These are phyloP conservation scores for Trypanosoma cruzi DNA, from an alignment of 208 protist genomes.

Conservation along the genomic window DNA sequence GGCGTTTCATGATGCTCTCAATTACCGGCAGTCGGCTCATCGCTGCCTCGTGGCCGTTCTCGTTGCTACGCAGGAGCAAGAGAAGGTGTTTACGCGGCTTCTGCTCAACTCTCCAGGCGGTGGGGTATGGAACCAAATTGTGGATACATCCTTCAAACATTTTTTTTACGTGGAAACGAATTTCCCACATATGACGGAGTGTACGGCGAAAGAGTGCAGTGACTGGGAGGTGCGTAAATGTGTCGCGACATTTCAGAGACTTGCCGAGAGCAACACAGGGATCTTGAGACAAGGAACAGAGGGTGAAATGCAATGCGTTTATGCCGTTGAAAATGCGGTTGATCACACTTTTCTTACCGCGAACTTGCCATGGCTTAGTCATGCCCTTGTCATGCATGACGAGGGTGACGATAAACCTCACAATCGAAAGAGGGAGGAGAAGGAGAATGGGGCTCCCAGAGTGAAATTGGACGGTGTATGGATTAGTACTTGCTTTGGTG, in stretches of 20 bases:
- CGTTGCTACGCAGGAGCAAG: slow-evolving; percentile 75
- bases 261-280: neutral
- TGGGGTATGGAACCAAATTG: slow-evolving; percentile 71
- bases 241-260: neutral
- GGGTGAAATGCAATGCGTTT: neutral
- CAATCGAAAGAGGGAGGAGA: neutral
- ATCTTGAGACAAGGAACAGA: neutral
- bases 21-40: slow-evolving; percentile 69
- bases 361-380: neutral
- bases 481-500: slow-evolving; percentile 38
- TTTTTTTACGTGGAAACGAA: slow-evolving; percentile 68
- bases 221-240: slow-evolving; percentile 32
- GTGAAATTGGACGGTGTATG: slow-evolving; percentile 38
- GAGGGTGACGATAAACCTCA: neutral
- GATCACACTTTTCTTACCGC: neutral
- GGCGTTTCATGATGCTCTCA: slow-evolving; percentile 17
- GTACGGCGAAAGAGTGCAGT: slow-evolving; percentile 18
- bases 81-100: slow-evolving; percentile 78
- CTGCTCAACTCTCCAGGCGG: slow-evolving; percentile 55
- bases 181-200: slow-evolving; percentile 35
- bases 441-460: neutral
- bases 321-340: neutral
- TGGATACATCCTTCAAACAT: slow-evolving; percentile 32
- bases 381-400: neutral
- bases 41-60: slow-evolving; percentile 70